Percentiles rank a stretch among this genome's conserved stretches.
Conservation (phyloP, 352 stramenopile genomes). For the Globisporangium nodosum region DNA sequence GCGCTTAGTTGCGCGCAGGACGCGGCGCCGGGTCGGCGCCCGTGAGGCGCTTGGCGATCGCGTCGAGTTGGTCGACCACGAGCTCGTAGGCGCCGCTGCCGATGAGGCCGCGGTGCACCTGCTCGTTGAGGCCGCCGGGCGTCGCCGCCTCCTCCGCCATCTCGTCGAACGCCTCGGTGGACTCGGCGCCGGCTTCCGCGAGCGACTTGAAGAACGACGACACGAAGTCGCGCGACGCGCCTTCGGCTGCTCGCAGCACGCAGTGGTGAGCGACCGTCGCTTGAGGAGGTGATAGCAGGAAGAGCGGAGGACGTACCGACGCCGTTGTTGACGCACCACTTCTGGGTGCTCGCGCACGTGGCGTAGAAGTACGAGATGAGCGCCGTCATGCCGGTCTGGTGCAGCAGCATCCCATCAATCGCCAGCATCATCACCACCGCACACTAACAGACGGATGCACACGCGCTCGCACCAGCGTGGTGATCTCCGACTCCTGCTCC, state of each 20-base stretch:
- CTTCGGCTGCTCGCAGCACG: conserved; percentile 26
- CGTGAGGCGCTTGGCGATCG: conserved; percentile 77
- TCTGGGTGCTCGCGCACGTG: conserved; percentile 73
- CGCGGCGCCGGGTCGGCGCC: conserved; percentile 55
- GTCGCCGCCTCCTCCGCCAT: conserved; percentile 84
- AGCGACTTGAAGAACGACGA: conserved; percentile 82
- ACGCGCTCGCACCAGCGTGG: conserved; percentile 43
- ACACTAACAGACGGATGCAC: neutral
- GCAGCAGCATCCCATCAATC: neutral
- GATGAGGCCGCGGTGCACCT: conserved; percentile 69
- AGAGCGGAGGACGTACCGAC: conserved; percentile 45
- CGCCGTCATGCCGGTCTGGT: conserved; percentile 72
- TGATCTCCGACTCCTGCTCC: conserved; percentile 70
- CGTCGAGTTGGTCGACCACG: conserved; percentile 75
- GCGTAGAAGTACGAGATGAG: conserved; percentile 87
- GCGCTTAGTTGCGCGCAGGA: conserved; percentile 26
- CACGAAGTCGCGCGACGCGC: conserved; percentile 75
- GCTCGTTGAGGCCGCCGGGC: conserved; percentile 76
- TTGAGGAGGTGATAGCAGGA: neutral
- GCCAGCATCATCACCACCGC: too few relatives aligned
- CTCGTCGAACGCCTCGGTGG: conserved; percentile 68
- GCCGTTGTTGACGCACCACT: conserved; percentile 84
- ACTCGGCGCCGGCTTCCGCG: conserved; percentile 62
- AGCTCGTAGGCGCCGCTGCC: conserved; percentile 73
- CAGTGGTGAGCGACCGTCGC: neutral